Evolutionary conservation across 2,329 filamentous ascomycete genomes (phyloP), one percentile per base, ranked within the genome.

Genomic region (Monilinia laxa): DNA sequence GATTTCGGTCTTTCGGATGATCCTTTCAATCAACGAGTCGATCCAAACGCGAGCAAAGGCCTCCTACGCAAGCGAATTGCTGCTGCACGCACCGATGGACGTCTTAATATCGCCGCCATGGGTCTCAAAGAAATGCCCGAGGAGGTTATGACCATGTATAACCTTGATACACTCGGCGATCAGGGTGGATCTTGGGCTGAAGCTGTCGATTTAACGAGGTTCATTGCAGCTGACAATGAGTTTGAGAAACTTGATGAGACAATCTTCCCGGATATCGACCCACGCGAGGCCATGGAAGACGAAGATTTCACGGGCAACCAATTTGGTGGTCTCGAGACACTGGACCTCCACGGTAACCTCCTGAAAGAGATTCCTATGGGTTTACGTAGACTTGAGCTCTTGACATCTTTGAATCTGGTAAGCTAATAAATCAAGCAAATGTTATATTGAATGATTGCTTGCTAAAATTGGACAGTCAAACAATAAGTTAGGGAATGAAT

Each of bases 91-190:
- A 87, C 85, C 0, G 90, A 90, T 47, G 95, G 95, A 2, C 86
- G 89, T 62, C 82, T 99, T 51, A 97, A 97, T 71, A 93, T 99
- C 75, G 89, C 93, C 0, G 93, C 91, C 0, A 85, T 98, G 82
- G 86, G 87, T 1, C 78, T 99, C 51, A 90, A 87, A 68, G 84
- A 90, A 67, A 90, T 99, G 4, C 95, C 95, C 0, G 78, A 85
- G 1, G 91, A 96, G 74, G 90, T 98, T 0, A 80, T 96, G 79
- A 87, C 88, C 65, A 98, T 98, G 93, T 98, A 97, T 76, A 90
- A 93, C 72, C 82, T 91, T 23, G 88, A 93, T 64, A 83, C 85
- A 1, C 83, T 87, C 65, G 86, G 89, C 49, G 82, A 81, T 16
- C 80, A 84, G 28, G 86, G 84, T 47, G 85, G 87, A 14, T 87